Evolutionary conservation across 371 early-diverging fungal genomes (phyloP).

Genomic region (Rhizopus sp.): DNA sequence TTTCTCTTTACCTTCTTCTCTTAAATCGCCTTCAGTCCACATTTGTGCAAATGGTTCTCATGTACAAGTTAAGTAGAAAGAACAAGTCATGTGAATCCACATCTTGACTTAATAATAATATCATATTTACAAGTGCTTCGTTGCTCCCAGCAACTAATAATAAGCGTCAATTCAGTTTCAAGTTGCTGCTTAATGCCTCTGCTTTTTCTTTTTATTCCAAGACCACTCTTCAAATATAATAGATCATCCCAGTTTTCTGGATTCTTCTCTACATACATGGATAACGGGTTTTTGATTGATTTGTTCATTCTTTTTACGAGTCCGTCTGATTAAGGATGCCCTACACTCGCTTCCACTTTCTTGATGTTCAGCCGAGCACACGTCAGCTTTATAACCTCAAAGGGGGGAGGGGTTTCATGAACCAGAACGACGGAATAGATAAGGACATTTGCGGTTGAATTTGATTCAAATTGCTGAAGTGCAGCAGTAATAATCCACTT

Average conservation of each 20-base stretch:
- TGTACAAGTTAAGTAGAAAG: too few species aligned
- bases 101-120: too few species aligned
- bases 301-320: conserved; percentile 18
- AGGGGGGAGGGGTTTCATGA: conserved; percentile 8
- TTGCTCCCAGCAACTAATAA: too few species aligned
- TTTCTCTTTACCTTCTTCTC: too few species aligned
- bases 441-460: conserved; percentile 2
- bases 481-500: conserved; percentile 18
- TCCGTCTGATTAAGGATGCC: conserved; percentile 20
- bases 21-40: too few species aligned
- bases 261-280: conserved; percentile 9
- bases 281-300: conserved; percentile 12
- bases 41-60: too few species aligned
- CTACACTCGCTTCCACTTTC: conserved; percentile 15
- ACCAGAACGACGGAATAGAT: conserved; percentile 6
- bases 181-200: too few species aligned
- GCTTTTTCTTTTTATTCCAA: too few species aligned
- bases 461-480: conserved; percentile 6
- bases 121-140: too few species aligned
- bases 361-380: conserved; percentile 3
- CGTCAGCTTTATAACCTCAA: conserved; percentile 13
- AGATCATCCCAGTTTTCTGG: conserved; percentile 20
- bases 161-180: too few species aligned
- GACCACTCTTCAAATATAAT: too few species aligned
- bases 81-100: too few species aligned